Evolutionary conservation across 306 rosid genomes (phyloP), one percentile per base, ranked within the genome.

Genomic region (Trifolium pratense): DNA sequence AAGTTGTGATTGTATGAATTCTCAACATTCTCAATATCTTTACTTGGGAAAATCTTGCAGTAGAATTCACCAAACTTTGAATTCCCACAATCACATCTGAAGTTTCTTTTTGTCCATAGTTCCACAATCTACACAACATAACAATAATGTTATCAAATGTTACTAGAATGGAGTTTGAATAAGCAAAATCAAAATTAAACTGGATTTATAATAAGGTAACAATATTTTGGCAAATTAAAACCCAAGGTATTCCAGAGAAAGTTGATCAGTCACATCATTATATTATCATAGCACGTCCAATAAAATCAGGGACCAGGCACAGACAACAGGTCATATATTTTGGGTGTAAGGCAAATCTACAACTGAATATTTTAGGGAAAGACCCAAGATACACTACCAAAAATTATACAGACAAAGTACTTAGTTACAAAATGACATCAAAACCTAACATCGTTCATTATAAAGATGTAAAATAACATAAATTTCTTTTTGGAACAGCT

Each of bases 11-110:
- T 95, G 81, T 95, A 95, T 0, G 75, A 83, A 81, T 95, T 95
- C 68, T 82, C 87, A 55, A 16, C 69, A 77, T 95, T 95, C 72
- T 90, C 97, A 7, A 87, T 66, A 77, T 88, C 99, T 87, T 91
- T 95, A 75, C 71, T 87, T 42, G 97, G 88, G 69, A 67, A 82
- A 81, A 95, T 82, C 81, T 90, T 95, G 88, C 99, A 95, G 82
- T 70, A 88, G 78, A 79, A 75, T 78, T 88, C 92, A 75, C 99
- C 96, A 87, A 95, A 95, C 80, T 91, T 91, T 36, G 99, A 90
- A 84, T 95, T 95, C 68, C 99, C 97, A 87, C 99, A 95, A 75
- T 95, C 97, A 80, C 99, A 95, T 71, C 89, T 88, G 70, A 95
- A 95, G 83, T 86, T 88, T 80, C 97, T 88, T 82, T 91, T 95